Evolutionary conservation across 73 alveolate species (phyloP).

Genomic region (Paramecium biaurelia): DNA sequence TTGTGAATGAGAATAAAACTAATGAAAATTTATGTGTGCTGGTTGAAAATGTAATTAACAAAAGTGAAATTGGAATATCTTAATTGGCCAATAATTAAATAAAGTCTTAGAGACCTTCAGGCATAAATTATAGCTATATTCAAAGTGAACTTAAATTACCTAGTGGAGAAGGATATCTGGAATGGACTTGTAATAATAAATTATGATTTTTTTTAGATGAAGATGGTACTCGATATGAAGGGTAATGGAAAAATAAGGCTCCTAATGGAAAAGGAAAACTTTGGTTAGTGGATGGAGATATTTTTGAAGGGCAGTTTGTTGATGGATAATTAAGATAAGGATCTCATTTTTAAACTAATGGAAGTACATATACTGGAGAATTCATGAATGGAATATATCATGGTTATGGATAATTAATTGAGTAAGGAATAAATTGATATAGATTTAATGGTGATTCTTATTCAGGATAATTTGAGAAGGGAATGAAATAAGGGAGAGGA

Average conservation of each 20-base stretch:
- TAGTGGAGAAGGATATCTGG: not conserved
- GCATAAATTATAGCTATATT: not conserved
- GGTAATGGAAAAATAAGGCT: conserved; percentile 52
- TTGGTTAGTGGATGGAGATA: conserved; percentile 62
- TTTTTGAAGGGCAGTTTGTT: conserved; percentile 61
- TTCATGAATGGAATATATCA: conserved; percentile 68
- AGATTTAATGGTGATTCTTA: conserved; percentile 71
- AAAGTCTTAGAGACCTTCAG: not conserved
- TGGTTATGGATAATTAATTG: conserved; percentile 58
- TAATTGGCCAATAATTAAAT: not conserved
- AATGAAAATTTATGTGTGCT: not conserved
- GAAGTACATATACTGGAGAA: conserved; percentile 60
- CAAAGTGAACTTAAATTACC: not conserved
- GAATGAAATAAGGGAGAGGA: conserved; percentile 75
- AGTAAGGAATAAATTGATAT: not conserved
- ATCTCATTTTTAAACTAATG: conserved; percentile 27
- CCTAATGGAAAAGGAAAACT: conserved; percentile 66
- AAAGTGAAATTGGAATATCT: not conserved
- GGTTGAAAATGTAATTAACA: not conserved
- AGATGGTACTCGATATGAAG: conserved; percentile 63
- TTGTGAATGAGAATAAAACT: not conserved
- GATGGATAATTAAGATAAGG: conserved; percentile 54
- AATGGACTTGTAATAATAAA: not conserved
- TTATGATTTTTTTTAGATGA: not conserved
- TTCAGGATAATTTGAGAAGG: conserved; percentile 69